These are phyloP conservation scores for Metarhizium sp. DNA, from an alignment of 2,329 filamentous ascomycete species.

Conservation along the genomic window DNA sequence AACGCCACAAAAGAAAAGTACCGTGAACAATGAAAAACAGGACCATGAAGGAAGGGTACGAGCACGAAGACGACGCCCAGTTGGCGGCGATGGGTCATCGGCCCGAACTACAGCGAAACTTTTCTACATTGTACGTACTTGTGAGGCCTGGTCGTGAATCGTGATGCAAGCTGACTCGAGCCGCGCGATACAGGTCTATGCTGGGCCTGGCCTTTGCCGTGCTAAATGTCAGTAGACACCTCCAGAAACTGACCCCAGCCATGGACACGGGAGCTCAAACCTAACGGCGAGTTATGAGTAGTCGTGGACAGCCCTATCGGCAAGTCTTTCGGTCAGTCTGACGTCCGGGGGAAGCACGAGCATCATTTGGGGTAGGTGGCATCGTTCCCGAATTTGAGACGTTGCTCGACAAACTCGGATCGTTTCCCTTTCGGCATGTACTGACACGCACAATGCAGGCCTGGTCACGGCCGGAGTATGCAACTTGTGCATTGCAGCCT, in stretches of 20 bases:
- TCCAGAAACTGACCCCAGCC: no score
- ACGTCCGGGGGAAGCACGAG: conserved; percentile 59
- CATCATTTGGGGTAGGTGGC: conserved; percentile 55
- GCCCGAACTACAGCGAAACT: conserved; percentile 16
- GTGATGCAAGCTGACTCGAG: neutral
- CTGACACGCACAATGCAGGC: conserved; percentile 7
- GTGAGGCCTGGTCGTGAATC: neutral
- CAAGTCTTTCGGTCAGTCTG: conserved; percentile 38
- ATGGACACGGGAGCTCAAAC: neutral
- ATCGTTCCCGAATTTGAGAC: neutral
- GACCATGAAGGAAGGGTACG: conserved; percentile 9
- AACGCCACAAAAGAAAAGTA: neutral
- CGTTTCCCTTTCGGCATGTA: no score
- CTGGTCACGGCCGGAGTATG: conserved; percentile 23
- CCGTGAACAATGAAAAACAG: neutral
- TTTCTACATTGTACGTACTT: conserved; percentile 13
- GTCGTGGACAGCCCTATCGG: conserved; percentile 36
- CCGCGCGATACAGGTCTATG: conserved; percentile 20
- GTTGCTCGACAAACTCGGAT: neutral
- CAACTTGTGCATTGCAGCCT: conserved; percentile 44
- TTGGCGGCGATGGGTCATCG: conserved; percentile 15
- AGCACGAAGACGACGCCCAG: conserved; percentile 15
- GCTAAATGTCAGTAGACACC: conserved; percentile 22
- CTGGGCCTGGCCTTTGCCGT: conserved; percentile 36
- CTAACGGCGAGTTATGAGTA: neutral